Evolutionary conservation across 2,329 filamentous ascomycete species (phyloP).

Genomic region (Cladosporium halotolerans): DNA sequence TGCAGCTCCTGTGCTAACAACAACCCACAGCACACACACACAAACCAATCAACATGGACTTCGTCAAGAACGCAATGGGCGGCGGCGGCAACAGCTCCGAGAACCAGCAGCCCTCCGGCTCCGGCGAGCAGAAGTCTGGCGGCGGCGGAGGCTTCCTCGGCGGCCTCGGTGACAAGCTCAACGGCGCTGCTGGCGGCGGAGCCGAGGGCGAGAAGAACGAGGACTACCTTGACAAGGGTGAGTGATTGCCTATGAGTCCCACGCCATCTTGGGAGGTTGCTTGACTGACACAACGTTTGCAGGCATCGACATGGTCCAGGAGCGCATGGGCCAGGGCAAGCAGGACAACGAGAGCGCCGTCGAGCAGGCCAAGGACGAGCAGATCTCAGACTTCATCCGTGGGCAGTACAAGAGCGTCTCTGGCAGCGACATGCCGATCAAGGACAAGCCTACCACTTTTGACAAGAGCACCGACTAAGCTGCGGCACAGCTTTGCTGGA

Average conservation of each 20-base stretch:
- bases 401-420: slow-evolving; percentile 62
- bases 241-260: slow-evolving; percentile 9
- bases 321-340: slow-evolving; percentile 62
- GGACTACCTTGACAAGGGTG: slow-evolving; percentile 76
- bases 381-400: slow-evolving; percentile 66
- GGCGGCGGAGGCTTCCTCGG: slow-evolving; percentile 45
- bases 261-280: background rate
- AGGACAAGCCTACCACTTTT: slow-evolving; percentile 45
- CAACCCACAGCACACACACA: background rate
- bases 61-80: slow-evolving; percentile 42
- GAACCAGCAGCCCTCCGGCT: slow-evolving; percentile 19
- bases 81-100: slow-evolving; percentile 31
- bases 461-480: background rate
- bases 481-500: background rate
- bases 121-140: slow-evolving; percentile 19
- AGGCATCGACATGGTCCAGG: slow-evolving; percentile 74
- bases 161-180: slow-evolving; percentile 64
- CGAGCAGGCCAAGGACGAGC: slow-evolving; percentile 79
- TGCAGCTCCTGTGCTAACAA: background rate
- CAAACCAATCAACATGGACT: slow-evolving; percentile 37
- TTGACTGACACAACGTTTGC: slow-evolving; percentile 9
- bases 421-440: slow-evolving; percentile 62
- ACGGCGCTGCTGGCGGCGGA: slow-evolving; percentile 66
- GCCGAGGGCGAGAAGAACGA: slow-evolving; percentile 73
- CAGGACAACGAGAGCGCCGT: slow-evolving; percentile 65